These are phyloP conservation scores for Sclerotinia minor DNA, from an alignment of 2,329 filamentous ascomycete species.

Conservation along the genomic window DNA sequence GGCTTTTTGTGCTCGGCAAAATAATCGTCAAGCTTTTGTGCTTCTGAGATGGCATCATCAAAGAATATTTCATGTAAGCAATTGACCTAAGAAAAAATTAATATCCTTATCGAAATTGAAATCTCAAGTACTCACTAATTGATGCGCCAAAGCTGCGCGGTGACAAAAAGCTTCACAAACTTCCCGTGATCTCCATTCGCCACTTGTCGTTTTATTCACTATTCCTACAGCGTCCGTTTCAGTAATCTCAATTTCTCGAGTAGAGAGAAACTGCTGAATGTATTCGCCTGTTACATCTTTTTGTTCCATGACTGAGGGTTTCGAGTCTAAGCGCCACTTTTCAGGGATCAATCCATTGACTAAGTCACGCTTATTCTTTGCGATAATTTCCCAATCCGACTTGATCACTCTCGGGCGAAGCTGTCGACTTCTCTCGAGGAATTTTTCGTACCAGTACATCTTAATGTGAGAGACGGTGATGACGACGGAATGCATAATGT, in stretches of 20 bases:
- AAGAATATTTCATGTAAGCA: conserved; percentile 61
- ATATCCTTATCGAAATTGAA: conserved; percentile 46
- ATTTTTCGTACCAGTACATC: conserved; percentile 1
- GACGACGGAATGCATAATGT: conserved; percentile 14
- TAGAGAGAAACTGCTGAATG: conserved; percentile 55
- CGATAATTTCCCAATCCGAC: conserved; percentile 51
- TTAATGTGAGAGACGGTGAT: neutral
- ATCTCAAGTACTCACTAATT: conserved; percentile 53
- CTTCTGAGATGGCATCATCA: conserved; percentile 51
- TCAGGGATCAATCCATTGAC: conserved; percentile 56
- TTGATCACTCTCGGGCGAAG: neutral
- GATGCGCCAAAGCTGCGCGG: conserved; percentile 54
- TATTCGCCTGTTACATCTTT: conserved; percentile 57
- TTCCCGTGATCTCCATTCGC: conserved; percentile 57
- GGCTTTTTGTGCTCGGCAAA: conserved; percentile 44
- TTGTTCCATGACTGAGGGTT: conserved; percentile 47
- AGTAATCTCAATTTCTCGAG: conserved; percentile 59
- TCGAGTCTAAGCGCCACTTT: conserved; percentile 53
- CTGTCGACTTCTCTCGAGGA: neutral
- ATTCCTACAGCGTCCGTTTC: conserved; percentile 60
- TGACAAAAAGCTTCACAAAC: conserved; percentile 56
- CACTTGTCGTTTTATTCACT: conserved; percentile 53
- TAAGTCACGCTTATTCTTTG: conserved; percentile 54
- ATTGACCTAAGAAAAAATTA: conserved; percentile 51
- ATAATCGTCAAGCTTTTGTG: conserved; percentile 54